Base-by-base conservation (phyloP, 257 asterid genomes). In the Oldenlandia corymbosa region DNA sequence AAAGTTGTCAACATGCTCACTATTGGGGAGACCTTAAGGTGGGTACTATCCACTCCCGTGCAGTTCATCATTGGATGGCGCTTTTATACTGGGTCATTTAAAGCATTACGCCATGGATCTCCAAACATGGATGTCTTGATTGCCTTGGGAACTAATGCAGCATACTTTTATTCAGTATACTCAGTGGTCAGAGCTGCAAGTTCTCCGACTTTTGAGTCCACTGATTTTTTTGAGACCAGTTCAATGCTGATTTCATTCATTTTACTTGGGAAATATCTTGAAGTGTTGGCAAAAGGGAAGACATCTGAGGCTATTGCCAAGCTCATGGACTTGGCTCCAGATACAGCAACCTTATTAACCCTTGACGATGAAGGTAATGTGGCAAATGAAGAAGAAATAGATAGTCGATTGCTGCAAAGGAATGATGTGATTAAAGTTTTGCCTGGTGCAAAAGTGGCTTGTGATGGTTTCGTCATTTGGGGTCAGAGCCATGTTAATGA, bases 401-500 rank as follows among this genome's bases (percentile, higher is more conserved):
- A 87, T 63, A 76, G 92, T 61, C 83, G 76, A 18, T 47, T 87
- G 61, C 74, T 84, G 79, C 90, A 87, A 57, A 87, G 76, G 78
- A 81, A 79, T 32, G 95, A 87, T 37, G 70, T 76, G 42, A 45
- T 87, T 53, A 87, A 79, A 72, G 80, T 87, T 32, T 70, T 83
- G 47, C 95, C 95, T 5, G 95, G 95, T 31, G 88, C 78, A 54
- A 87, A 87, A 78, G 77, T 87, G 46, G 85, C 95, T 21, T 84
- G 92, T 60, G 95, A 87, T 77, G 92, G 92, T 11, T 64, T 80
- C 64, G 92, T 81, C 23, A 43, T 85, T 3, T 72, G 88, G 95
- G 83, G 83, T 37, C 78, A 78, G 63, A 74, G 83, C 28, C 73
- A 78, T 20, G 69, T 78, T 28, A 78, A 78, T 51, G 83, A 78